These are phyloP conservation scores for Epichloe festucae DNA, from an alignment of 2,329 filamentous ascomycete genomes.

Conservation along the genomic window DNA sequence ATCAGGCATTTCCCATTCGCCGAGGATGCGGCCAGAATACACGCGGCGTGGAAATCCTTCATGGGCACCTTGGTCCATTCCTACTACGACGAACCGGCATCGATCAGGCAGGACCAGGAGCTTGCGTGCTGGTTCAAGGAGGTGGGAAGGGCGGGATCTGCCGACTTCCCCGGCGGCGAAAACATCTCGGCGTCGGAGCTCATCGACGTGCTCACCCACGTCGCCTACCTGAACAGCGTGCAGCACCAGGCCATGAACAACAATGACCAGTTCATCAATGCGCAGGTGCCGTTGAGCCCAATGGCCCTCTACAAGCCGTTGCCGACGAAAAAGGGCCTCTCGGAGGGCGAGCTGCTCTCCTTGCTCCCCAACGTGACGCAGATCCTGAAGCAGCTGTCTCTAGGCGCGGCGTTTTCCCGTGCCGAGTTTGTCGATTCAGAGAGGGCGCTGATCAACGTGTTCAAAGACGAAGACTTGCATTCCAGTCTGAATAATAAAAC, in stretches of 20 bases:
- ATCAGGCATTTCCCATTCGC: constrained; percentile 31
- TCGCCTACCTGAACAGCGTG: constrained; percentile 16
- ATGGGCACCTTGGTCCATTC: constrained; percentile 28
- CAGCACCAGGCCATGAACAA: constrained; percentile 30
- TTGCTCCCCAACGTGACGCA: constrained; percentile 21
- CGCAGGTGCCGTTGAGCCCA: constrained; percentile 29
- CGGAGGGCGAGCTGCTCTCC: constrained; percentile 17
- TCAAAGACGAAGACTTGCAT: constrained; percentile 23
- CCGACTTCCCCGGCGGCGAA: constrained; percentile 26
- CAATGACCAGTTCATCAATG: constrained; percentile 23
- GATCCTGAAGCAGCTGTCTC: constrained; percentile 22
- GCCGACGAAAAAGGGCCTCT: constrained; percentile 26
- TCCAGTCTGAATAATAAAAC: constrained; percentile 19
- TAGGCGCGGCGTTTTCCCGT: constrained; percentile 27
- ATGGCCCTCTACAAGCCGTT: constrained; percentile 25
- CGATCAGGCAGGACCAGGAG: constrained; percentile 25
- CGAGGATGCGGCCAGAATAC: constrained; percentile 27
- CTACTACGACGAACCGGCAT: constrained; percentile 25
- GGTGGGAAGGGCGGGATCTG: constrained; percentile 22
- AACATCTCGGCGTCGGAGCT: constrained; percentile 15
- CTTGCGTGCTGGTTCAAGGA: constrained; percentile 32
- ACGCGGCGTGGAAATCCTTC: constrained; percentile 23
- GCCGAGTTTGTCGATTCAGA: constrained; percentile 23
- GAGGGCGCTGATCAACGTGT: constrained; percentile 27
- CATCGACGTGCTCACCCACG: constrained; percentile 27